A percentile compares a stretch with the other conserved stretches of the same genome.
Conservation (phyloP, 345 rosid species). For the Eucalyptus leucophloia region DNA sequence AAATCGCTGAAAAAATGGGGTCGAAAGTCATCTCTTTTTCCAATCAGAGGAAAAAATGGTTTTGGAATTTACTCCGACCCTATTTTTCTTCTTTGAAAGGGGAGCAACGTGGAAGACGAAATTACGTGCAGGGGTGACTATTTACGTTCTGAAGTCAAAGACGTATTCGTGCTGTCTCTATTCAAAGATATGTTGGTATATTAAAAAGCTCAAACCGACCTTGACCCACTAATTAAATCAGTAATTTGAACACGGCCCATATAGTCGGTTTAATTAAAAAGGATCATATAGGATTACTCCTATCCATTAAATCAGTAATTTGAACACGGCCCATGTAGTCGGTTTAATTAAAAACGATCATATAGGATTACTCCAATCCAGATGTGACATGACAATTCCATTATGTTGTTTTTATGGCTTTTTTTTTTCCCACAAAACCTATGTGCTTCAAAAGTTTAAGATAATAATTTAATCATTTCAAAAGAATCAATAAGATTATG, state of each 20-base stretch:
- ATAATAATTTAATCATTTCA: background rate
- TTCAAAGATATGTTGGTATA: background rate
- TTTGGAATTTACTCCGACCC: background rate
- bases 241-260: background rate
- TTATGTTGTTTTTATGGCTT: background rate
- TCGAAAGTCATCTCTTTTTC: background rate
- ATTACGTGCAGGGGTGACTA: background rate
- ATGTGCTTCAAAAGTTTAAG: background rate
- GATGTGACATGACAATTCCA: background rate
- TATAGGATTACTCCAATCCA: background rate
- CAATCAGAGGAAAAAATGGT: background rate
- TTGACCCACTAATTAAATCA: background rate
- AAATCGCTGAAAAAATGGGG: background rate
- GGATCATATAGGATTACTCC: background rate
- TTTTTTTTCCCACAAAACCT: background rate
- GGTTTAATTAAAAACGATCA: too few relatives aligned
- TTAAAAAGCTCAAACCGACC: background rate
- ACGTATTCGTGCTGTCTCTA: background rate
- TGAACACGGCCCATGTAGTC: background rate
- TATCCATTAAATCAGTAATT: background rate
- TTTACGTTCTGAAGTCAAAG: background rate
- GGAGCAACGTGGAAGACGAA: background rate
- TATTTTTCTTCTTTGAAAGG: background rate
- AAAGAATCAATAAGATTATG: background rate
- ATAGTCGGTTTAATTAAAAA: background rate